These are phyloP conservation scores for Pseudopediastrum boryanum DNA, from an alignment of 139 green algal genomes.

Conservation along the genomic window DNA sequence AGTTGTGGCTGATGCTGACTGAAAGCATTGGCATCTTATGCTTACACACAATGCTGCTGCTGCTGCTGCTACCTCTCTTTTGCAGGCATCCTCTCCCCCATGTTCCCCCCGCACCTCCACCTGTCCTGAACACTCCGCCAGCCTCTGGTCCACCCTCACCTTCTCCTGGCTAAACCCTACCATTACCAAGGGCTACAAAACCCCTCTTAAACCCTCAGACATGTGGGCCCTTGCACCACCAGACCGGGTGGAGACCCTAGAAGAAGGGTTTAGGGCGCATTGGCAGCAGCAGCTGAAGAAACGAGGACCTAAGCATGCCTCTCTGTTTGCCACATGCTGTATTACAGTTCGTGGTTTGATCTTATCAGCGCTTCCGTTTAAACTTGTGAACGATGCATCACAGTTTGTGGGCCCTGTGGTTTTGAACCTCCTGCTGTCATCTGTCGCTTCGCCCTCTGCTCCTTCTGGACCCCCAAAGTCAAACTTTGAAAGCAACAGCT, in stretches of 20 bases:
- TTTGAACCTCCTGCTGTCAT: conserved; percentile 66
- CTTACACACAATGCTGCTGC: too few relatives aligned
- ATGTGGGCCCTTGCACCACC: conserved; percentile 54
- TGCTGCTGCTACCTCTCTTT: not conserved
- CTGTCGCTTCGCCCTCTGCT: conserved; percentile 27
- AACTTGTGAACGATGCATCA: conserved; percentile 46
- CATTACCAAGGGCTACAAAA: conserved; percentile 51
- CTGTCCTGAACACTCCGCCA: conserved; percentile 54
- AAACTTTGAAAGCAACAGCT: not conserved
- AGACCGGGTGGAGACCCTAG: conserved; percentile 45
- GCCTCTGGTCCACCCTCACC: conserved; percentile 49
- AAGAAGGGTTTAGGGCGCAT: conserved; percentile 26
- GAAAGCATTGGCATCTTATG: not conserved
- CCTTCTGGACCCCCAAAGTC: not conserved
- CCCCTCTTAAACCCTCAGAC: conserved; percentile 50
- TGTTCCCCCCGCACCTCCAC: not conserved
- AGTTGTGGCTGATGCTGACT: too few relatives aligned
- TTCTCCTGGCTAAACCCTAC: conserved; percentile 59
- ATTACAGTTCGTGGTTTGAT: conserved; percentile 35
- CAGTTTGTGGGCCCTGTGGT: conserved; percentile 70
- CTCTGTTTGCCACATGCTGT: conserved; percentile 38
- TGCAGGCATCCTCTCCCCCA: not conserved
- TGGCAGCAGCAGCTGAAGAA: conserved; percentile 43
- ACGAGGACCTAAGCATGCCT: not conserved
- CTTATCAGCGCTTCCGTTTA: conserved; percentile 59